These are phyloP conservation scores for Stromatinia cepivora DNA, from an alignment of 2,329 filamentous ascomycete species.

Conservation along the genomic window DNA sequence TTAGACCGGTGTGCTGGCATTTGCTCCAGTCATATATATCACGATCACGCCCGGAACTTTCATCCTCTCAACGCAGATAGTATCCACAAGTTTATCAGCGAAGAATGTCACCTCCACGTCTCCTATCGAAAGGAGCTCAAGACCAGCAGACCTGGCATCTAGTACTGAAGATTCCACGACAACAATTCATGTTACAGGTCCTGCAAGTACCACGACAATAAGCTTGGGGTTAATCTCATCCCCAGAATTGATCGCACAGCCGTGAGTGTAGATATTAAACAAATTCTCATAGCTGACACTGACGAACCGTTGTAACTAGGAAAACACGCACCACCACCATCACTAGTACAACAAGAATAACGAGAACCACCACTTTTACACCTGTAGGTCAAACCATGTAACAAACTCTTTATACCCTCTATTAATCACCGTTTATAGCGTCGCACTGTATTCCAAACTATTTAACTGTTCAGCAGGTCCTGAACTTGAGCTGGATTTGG, in stretches of 20 bases:
- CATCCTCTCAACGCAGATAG: constrained; percentile 26
- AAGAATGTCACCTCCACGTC: constrained; percentile 17
- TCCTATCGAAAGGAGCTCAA: neutral
- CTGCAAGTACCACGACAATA: neutral
- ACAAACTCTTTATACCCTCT: neutral
- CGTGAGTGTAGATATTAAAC: neutral
- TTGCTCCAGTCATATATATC: constrained; percentile 28
- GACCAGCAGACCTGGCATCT: neutral
- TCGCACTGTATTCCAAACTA: neutral
- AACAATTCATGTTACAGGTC: constrained; percentile 12
- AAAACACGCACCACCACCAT: constrained; percentile 3
- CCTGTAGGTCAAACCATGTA: neutral
- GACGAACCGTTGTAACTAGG: neutral
- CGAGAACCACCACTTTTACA: constrained; percentile 5
- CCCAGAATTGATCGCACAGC: neutral
- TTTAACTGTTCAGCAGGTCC: neutral
- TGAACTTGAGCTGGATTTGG: neutral
- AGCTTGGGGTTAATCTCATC: neutral
- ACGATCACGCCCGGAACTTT: constrained; percentile 27
- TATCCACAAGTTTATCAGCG: neutral
- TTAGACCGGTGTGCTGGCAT: constrained; percentile 28
- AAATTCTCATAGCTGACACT: neutral
- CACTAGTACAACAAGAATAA: constrained; percentile 4
- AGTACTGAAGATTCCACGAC: neutral
- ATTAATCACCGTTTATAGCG: neutral